Conservation (phyloP, 2,329 filamentous ascomycete genomes). For the Ophiostoma sp. region DNA sequence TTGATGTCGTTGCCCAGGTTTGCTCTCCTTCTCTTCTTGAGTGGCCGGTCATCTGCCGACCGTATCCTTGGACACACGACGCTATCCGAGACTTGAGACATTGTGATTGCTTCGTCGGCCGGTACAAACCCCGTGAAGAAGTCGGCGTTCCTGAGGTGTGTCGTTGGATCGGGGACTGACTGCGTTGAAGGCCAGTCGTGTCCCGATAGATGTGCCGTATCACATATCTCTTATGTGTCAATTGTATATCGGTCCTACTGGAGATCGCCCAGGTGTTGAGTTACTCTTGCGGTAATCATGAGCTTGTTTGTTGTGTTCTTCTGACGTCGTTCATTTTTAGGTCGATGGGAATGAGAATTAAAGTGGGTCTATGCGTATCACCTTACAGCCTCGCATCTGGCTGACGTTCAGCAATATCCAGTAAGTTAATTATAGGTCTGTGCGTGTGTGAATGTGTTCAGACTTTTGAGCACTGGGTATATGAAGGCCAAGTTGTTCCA, state of each 20-base stretch:
- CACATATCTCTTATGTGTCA: neutral
- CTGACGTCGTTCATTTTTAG: neutral
- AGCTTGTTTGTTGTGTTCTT: neutral
- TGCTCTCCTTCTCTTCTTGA: neutral
- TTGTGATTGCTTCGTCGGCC: neutral
- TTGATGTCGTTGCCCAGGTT: neutral
- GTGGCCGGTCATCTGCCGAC: neutral
- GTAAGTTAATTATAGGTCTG: neutral
- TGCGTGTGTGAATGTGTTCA: neutral
- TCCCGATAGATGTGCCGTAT: neutral
- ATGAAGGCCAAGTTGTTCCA: too few species aligned
- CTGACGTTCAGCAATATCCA: neutral
- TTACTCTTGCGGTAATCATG: neutral
- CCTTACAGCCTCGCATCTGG: neutral
- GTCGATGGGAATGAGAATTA: conserved; percentile 15
- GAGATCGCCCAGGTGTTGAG: neutral
- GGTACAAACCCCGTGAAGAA: neutral
- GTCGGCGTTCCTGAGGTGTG: neutral
- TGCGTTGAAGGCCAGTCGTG: neutral
- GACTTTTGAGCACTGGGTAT: too few species aligned
- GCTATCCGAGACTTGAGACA: neutral
- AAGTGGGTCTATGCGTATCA: conserved; percentile 12
- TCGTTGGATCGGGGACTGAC: neutral
- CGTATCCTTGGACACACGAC: neutral
- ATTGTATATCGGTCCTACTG: neutral